These are phyloP conservation scores for Penicillium arizonense DNA, from an alignment of 495 filamentous ascomycete species.

Conservation along the genomic window DNA sequence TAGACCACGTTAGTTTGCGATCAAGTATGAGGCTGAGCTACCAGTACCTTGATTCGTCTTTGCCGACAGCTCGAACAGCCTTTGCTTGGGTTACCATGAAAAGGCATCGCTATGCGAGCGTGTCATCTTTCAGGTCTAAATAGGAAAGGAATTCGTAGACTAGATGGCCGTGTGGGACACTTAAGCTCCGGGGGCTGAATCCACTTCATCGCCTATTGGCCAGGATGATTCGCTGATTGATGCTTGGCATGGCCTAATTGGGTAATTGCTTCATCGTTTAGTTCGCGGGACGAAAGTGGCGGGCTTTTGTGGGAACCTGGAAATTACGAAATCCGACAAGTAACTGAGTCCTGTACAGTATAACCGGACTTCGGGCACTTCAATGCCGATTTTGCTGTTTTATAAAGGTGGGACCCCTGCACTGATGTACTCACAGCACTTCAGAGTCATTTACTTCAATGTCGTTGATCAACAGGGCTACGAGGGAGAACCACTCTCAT, in stretches of 20 bases:
- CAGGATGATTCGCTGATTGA: background rate
- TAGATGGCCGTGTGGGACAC: background rate
- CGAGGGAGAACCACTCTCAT: background rate
- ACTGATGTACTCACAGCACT: too few species aligned
- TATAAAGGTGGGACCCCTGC: too few species aligned
- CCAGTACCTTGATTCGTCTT: conserved; percentile 24
- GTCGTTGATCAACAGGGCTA: background rate
- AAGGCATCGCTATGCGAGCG: conserved; percentile 11
- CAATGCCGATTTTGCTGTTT: too few species aligned
- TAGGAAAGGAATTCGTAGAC: conserved; percentile 2
- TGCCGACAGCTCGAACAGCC: conserved; percentile 22
- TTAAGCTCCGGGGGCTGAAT: too few species aligned
- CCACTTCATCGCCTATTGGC: too few species aligned
- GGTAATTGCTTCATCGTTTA: conserved; percentile 2
- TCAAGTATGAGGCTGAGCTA: background rate
- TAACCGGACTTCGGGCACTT: too few species aligned
- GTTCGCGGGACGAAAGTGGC: background rate
- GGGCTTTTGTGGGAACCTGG: background rate
- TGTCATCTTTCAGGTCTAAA: background rate
- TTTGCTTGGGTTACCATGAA: conserved; percentile 23
- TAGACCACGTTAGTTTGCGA: conserved; percentile 3
- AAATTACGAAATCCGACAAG: too few species aligned
- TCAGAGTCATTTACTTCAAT: background rate
- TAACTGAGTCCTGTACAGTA: too few species aligned
- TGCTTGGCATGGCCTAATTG: conserved; percentile 1